Evolutionary conservation across 805 yeast genomes (phyloP), one percentile per base, ranked within the genome.

Genomic region (Brettanomyces nanus): DNA sequence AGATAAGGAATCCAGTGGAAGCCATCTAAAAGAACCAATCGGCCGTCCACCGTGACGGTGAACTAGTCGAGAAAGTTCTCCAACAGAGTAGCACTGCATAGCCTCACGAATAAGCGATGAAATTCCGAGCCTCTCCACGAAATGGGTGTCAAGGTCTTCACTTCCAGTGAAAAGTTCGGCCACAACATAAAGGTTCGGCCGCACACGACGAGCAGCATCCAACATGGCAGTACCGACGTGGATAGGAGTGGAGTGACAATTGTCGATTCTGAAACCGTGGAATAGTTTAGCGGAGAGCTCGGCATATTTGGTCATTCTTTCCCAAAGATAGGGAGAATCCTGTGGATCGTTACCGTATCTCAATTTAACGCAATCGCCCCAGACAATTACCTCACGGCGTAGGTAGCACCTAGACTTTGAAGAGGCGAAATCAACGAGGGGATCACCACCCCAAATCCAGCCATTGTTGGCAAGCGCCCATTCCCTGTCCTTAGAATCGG

Each of bases 361-460:
- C 45, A 90, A 66, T 57, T 90, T 90, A 39, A 90, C 89, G 66
- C 98, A 90, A 56, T 90, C 98, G 3, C 95, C 92, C 98, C 98
- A 90, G 19, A 90, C 85, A 47, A 90, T 87, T 10, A 90, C 95
- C 58, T 90, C 96, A 54, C 98, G 74, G 37, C 95, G 70, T 35
- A 90, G 61, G 54, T 92, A 90, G 4, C 94, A 89, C 52, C 75
- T 81, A 4, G 95, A 77, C 38, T 77, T 49, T 21, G 69, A 59
- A 0, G 95, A 82, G 0, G 97, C 98, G 70, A 90, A 90, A 61
- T 90, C 97, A 3, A 85, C 81, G 40, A 89, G 61, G 2, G 97
- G 97, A 48, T 90, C 80, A 9, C 95, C 97, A 37, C 85, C 89
- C 98, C 98, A 90, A 40, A 92, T 86, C 97, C 97, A 90, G 33